Evolutionary conservation across 140 eudicot species (phyloP).

Genomic region (Ambrosia hybrid): DNA sequence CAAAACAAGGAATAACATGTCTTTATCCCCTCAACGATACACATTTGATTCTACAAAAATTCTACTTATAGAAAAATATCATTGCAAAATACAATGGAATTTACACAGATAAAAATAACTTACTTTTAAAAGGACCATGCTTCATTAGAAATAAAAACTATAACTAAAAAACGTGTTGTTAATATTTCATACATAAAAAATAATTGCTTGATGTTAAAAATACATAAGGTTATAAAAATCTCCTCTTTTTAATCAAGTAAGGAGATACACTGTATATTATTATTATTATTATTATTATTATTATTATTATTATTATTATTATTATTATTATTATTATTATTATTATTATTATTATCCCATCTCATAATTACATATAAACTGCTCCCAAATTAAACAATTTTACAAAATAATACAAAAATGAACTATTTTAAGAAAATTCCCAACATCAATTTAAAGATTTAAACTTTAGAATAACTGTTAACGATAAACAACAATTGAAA

Average conservation of each 20-base stretch:
- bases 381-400: constrained; percentile 25
- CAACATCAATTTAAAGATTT: constrained; percentile 25
- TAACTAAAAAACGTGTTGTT: constrained; percentile 25
- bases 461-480: constrained; percentile 4
- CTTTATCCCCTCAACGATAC: constrained; percentile 8
- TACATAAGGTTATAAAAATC: constrained; percentile 42
- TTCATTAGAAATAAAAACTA: constrained; percentile 19
- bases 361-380: background rate
- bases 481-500: constrained; percentile 21
- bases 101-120: background rate
- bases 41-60: background rate
- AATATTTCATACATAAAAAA: constrained; percentile 39
- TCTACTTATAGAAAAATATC: background rate
- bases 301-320: no score
- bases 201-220: constrained; percentile 38
- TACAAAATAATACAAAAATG: constrained; percentile 16
- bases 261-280: constrained; percentile 64
- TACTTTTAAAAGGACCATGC: constrained; percentile 12
- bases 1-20: background rate
- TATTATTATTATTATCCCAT: no score
- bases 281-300: no score
- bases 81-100: constrained; percentile 11
- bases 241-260: constrained; percentile 53
- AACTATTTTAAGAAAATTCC: constrained; percentile 19
- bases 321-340: no score